Base-by-base conservation (phyloP, 2,329 filamentous ascomycete genomes). In the Apiospora kogelbergensis region DNA sequence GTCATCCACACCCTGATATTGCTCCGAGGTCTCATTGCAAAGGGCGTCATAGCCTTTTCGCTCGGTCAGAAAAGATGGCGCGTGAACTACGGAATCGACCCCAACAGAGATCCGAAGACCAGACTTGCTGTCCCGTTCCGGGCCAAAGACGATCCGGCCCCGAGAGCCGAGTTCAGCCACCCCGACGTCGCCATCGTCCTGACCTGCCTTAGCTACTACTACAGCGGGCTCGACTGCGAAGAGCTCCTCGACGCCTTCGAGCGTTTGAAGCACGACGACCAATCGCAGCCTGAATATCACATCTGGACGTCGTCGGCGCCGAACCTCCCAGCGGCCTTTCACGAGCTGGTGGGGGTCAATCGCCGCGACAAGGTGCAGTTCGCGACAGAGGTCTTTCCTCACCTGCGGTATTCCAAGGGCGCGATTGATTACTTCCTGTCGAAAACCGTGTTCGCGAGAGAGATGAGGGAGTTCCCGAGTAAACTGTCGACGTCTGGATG, bases 401-500 rank as follows among this genome's bases (percentile, higher is more conserved):
- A 76, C 40, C 72, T 93, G 0, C 80, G 83, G 0, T 83, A 81
- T 68, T 82, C 85, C 0, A 90, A 89, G 70, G 78, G 76, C 0
- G 82, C 81, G 0, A 83, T 93, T 2, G 87, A 94, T 71, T 93
- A 89, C 71, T 94, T 86, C 73, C 76, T 95, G 0, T 76, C 79
- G 0, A 76, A 82, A 6, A 74, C 90, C 0, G 85, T 91, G 0
- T 93, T 93, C 71, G 83, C 89, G 0, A 88, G 84, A 42, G 85
- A 90, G 26, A 84, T 87, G 70, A 89, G 85, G 30, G 87, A 92
- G 69, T 93, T 92, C 64, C 85, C 86, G 0, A 68, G 83, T 10
- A 93, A 92, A 70, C 78, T 93, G 0, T 89, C 87, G 0, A 84
- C 88, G 0, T 93, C 90, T 0, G 90, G 89, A 0, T 93, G 90